Evolutionary conservation across 164 flowering plant genomes (phyloP).

Genomic region (Piper betle): DNA sequence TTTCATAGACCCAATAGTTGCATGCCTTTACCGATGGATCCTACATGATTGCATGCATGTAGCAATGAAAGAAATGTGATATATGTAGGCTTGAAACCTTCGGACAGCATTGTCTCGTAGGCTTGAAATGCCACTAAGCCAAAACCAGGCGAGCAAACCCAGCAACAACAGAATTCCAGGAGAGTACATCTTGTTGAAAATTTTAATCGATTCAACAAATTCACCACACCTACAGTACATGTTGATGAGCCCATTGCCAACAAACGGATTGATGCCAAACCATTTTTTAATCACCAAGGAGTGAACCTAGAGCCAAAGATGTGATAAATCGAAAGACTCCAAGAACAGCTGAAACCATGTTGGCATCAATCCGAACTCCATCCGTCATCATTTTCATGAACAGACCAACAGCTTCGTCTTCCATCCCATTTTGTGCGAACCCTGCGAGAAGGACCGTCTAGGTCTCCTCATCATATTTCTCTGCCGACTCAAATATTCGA

Average conservation of each 20-base stretch:
- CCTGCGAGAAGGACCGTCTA: conserved; percentile 77
- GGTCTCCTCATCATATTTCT: conserved; percentile 53
- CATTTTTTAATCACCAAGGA: conserved; percentile 50
- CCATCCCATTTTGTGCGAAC: conserved; percentile 72
- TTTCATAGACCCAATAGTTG: conserved; percentile 53
- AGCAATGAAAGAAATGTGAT: conserved; percentile 77
- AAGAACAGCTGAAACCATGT: conserved; percentile 67
- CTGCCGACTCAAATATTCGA: conserved; percentile 48
- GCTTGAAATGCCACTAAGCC: conserved; percentile 50
- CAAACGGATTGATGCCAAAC: conserved; percentile 36
- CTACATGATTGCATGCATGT: conserved; percentile 86
- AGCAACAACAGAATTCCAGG: conserved; percentile 85
- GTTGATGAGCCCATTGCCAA: conserved; percentile 73
- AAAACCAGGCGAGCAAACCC: conserved; percentile 79
- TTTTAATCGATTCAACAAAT: conserved; percentile 43
- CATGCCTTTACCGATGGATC: conserved; percentile 60
- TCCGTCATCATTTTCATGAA: conserved; percentile 42
- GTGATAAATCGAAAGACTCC: conserved; percentile 56
- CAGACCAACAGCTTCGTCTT: conserved; percentile 56
- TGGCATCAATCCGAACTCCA: conserved; percentile 46
- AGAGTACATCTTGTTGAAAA: conserved; percentile 39
- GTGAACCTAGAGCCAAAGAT: conserved; percentile 68
- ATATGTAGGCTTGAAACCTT: conserved; percentile 59
- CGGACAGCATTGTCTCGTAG: conserved; percentile 54
- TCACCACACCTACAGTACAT: conserved; percentile 88